Conservation (phyloP, 306 rosid species). For the Gleditsia sinensis region DNA sequence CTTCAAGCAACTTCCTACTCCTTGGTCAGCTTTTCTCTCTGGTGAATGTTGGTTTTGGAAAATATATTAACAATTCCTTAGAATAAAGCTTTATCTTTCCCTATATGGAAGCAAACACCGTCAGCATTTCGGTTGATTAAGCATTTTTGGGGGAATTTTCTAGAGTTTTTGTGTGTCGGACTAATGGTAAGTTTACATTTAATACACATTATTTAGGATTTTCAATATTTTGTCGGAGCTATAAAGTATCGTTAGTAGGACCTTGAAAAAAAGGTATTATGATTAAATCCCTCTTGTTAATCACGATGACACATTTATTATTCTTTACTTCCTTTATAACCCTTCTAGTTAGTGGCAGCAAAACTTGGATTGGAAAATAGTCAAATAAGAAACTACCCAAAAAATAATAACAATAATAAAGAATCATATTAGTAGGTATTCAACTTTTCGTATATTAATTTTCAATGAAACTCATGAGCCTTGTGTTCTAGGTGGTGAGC, state of each 20-base stretch:
- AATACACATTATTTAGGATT: background rate
- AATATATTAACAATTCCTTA: slow-evolving; percentile 45
- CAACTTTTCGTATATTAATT: background rate
- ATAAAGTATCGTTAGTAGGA: slow-evolving; percentile 1
- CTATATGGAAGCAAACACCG: slow-evolving; percentile 64
- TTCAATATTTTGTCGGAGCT: slow-evolving; percentile 1
- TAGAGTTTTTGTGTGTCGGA: slow-evolving; percentile 27
- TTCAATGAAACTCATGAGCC: background rate
- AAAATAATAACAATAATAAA: background rate
- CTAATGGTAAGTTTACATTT: slow-evolving; percentile 18
- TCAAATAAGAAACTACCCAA: no score
- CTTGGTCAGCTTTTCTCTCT: slow-evolving; percentile 50
- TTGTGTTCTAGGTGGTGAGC: background rate
- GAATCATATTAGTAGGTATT: background rate
- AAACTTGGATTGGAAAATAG: background rate
- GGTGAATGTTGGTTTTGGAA: slow-evolving; percentile 37
- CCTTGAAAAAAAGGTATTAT: background rate
- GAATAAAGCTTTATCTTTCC: slow-evolving; percentile 65
- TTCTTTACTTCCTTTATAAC: slow-evolving; percentile 33
- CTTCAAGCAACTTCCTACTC: slow-evolving; percentile 73
- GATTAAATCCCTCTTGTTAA: slow-evolving; percentile 7
- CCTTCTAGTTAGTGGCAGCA: slow-evolving; percentile 2
- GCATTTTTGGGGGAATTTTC: slow-evolving; percentile 31
- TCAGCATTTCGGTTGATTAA: slow-evolving; percentile 39
- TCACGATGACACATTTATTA: slow-evolving; percentile 33